phyloP scores from a whole-genome alignment of 179 eudicot species.

The Sideroxylon spinosum region DNA sequence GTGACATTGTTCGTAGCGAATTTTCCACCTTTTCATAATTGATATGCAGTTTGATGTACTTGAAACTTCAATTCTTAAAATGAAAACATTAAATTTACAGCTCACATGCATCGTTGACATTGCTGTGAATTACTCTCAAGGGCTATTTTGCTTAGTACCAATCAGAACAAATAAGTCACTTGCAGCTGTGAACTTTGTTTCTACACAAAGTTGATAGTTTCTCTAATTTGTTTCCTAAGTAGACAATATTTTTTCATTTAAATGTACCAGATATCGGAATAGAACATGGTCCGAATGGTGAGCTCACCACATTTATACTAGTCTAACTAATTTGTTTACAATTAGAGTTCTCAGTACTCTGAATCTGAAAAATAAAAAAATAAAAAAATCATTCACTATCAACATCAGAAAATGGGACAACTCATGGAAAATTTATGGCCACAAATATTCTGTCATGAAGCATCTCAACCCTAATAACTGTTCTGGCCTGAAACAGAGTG shows the following conservation, averaged over 20 bases:
- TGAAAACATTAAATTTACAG: neutral
- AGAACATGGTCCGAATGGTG: neutral
- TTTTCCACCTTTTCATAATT: neutral
- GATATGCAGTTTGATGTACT: neutral
- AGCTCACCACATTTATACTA: neutral
- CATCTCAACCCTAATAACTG: neutral
- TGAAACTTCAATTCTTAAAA: constrained; percentile 1
- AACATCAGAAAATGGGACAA: neutral
- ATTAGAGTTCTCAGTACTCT: neutral
- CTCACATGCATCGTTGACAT: neutral
- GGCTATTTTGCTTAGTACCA: neutral
- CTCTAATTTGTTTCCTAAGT: neutral
- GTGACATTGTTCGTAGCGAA: neutral
- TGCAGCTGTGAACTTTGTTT: neutral
- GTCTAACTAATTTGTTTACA: neutral
- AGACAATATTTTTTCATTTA: no score
- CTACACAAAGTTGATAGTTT: no score
- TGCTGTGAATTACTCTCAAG: neutral
- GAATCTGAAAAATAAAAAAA: neutral
- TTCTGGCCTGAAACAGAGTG: neutral
- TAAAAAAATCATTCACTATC: neutral
- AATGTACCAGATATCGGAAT: neutral
- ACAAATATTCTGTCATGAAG: neutral
- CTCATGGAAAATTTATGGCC: no score
- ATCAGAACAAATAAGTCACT: neutral